Evolutionary conservation across 108 stramenopile genomes (phyloP), one percentile per base, ranked within the genome.

Genomic region (Cyclotella atomus): DNA sequence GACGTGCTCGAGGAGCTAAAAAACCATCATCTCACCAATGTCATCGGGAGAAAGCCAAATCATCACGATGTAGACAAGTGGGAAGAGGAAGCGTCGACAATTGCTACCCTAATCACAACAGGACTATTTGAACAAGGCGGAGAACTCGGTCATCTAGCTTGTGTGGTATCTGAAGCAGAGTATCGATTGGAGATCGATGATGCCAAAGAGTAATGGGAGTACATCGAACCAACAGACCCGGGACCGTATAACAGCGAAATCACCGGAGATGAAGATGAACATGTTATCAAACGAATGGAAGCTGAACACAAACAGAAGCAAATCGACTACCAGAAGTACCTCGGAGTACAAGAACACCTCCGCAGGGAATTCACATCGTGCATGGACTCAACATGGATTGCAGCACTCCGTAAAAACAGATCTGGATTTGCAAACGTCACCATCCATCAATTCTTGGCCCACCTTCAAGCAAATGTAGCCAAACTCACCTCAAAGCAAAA

Each of bases 381-480:
- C 29, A 32, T 59, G 56, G 56, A 59, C 29, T 10, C 28, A 6
- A 59, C 56, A 32, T 59, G 56, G 56, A 59, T 59, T 33, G 56
- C 56, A 17, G 7, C 56, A 2, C 29, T 59, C 1, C n/a, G 24
- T 15, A 3, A 30, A 3, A 28, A 28, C 2, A 15, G 56, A 1
- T 14, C 17, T 2, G 30, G 30, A 17, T 59, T 33, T 32, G 56
- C 56, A 3, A 59, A 3, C 15, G 56, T 59, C 30, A 59, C 28
- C 1, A 9, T 59, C 1, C 30, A 59, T 33, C 4, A 30, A 32
- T 59, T 32, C 30, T 59, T 59, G 2, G 10, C 29, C 15, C 56
- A 59, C 29, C 56, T 59, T 4, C 55, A 16, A n/a, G 25, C 6
- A 24, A 33, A 33, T 32, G 29, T 59, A 0, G 19, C 56, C 9